Base-by-base conservation (phyloP, 306 rosid genomes). In the Oxytropis ochrocephala region DNA sequence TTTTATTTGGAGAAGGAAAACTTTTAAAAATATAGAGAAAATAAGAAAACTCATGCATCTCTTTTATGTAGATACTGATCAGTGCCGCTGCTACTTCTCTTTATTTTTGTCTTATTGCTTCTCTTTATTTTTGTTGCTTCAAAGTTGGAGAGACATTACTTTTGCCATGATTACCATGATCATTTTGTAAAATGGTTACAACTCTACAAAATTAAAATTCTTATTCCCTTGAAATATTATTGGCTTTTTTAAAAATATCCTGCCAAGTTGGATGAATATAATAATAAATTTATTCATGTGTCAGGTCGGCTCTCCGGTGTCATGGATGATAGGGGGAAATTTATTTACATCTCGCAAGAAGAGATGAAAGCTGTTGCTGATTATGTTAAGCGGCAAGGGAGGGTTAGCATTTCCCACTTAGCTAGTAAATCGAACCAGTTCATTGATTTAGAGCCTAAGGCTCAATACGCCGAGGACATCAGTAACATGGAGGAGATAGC, bases 351-450 rank as follows among this genome's bases (percentile, higher is more conserved):
- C 79, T 91, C 96, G 13, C 85, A 67, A 43, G 97, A 89, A 75
- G 99, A 95, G 80, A 95, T 95, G 99, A 85, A 89, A 80, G 97
- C 97, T 16, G 97, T 95, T 63, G 96, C 99, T 19, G 97, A 95
- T 55, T 87, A 87, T 72, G 80, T 95, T 32, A 89, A 84, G 83
- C 89, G 95, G 63, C 87, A 80, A 72, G 97, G 99, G 36, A 83
- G 99, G 75, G 97, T 95, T 56, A 95, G 92, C 88, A 95, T 95
- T 75, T 84, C 97, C 24, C 97, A 85, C 69, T 85, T 95, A 27
- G 97, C 99, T 39, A 95, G 99, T 68, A 87, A 91, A 84, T 95
- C 99, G 65, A 91, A 95, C 82, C 97, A 91, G 92, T 95, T 91
- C 92, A 95, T 95, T 35, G 96, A 95, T 84, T 80, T 95, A 72